Percentiles rank a stretch among this genome's conserved stretches.
These are phyloP conservation scores for Themeda triandra DNA, from an alignment of 176 grass and related monocot species.

Conservation along the genomic window DNA sequence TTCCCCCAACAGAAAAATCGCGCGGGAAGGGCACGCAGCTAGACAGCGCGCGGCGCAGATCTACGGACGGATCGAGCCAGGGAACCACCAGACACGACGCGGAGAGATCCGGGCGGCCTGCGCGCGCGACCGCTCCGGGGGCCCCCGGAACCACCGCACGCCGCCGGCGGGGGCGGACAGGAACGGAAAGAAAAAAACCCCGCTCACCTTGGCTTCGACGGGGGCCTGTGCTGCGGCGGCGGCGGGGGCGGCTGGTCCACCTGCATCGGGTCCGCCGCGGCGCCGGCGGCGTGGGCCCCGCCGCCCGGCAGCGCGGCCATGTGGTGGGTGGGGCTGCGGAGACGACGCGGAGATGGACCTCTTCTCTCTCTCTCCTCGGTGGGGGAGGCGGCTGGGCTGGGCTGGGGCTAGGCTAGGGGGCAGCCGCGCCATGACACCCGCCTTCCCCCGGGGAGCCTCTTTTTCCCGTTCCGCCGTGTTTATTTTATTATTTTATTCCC, in stretches of 20 bases:
- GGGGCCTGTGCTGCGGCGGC: background rate
- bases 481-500: conserved; percentile 40
- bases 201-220: conserved; percentile 49
- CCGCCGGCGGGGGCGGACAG: background rate
- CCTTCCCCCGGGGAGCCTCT: background rate
- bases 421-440: conserved; percentile 10
- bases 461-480: background rate
- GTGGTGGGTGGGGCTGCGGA: background rate
- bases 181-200: background rate
- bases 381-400: background rate
- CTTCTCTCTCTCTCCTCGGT: conserved; percentile 20
- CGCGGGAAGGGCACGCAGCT: background rate
- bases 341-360: conserved; percentile 6
- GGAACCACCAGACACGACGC: background rate
- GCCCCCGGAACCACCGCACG: background rate
- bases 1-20: background rate
- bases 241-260: conserved; percentile 45
- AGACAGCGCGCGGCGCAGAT: conserved; percentile 7
- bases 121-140: no score
- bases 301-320: conserved; percentile 48
- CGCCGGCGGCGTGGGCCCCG: conserved; percentile 7
- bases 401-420: background rate
- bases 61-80: conserved; percentile 22
- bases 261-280: conserved; percentile 39
- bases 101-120: no score